These are phyloP conservation scores for Fragaria iinumae DNA, from an alignment of 306 rosid species.

Conservation along the genomic window DNA sequence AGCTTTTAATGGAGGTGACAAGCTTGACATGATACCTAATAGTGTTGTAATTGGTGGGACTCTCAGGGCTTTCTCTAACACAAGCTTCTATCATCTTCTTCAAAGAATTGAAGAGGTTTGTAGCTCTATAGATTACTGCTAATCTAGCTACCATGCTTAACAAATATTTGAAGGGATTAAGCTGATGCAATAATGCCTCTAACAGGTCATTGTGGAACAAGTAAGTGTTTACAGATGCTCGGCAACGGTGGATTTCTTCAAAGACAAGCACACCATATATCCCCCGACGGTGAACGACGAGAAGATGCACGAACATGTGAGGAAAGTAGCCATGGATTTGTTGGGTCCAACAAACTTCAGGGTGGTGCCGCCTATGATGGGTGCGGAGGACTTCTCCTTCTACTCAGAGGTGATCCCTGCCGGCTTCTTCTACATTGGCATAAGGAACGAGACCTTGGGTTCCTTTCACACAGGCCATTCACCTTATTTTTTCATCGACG, in stretches of 20 bases:
- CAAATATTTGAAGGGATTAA: background rate
- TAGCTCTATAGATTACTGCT: background rate
- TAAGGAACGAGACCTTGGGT: conserved; percentile 80
- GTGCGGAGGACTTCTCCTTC: conserved; percentile 93
- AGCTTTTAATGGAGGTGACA: conserved; percentile 72
- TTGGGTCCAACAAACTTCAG: conserved; percentile 63
- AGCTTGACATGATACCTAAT: conserved; percentile 67
- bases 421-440: conserved; percentile 79
- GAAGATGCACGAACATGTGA: conserved; percentile 82
- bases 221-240: conserved; percentile 78
- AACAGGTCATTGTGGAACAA: conserved; percentile 86
- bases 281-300: conserved; percentile 92
- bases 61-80: conserved; percentile 87
- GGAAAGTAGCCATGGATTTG: conserved; percentile 68
- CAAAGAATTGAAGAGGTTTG: conserved; percentile 79
- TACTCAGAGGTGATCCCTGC: conserved; percentile 68
- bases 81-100: conserved; percentile 74
- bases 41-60: conserved; percentile 81
- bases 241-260: conserved; percentile 78
- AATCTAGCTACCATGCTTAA: background rate
- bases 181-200: background rate
- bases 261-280: conserved; percentile 68
- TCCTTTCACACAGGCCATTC: conserved; percentile 92
- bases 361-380: conserved; percentile 92
- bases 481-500: conserved; percentile 86